Conservation (phyloP, 2,329 filamentous ascomycete genomes). For the Microdochium trichocladiopsis region DNA sequence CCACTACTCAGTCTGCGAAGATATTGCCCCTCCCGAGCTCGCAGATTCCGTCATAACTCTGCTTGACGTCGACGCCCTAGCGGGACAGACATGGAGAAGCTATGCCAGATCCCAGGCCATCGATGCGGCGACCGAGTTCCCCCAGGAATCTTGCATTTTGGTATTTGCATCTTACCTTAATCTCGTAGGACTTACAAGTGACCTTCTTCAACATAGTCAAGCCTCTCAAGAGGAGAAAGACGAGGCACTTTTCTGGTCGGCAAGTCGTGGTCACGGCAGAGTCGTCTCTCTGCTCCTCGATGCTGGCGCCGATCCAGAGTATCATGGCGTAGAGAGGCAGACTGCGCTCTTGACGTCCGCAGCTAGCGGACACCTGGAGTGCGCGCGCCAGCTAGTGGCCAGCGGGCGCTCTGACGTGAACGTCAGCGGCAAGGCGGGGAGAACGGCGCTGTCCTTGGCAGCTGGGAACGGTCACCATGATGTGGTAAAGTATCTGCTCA, state of each 20-base stretch:
- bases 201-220: slow-evolving; percentile 6
- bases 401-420: slow-evolving; percentile 15
- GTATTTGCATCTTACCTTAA: slow-evolving; percentile 24
- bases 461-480: slow-evolving; percentile 20
- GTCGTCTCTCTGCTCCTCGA: not conserved
- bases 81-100: not conserved
- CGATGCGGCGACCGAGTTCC: not conserved
- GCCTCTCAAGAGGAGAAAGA: slow-evolving; percentile 6
- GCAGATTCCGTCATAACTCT: not conserved
- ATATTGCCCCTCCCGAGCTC: not conserved
- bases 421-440: slow-evolving; percentile 10
- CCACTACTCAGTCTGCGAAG: not conserved
- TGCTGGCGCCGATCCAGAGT: not conserved
- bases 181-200: slow-evolving; percentile 11
- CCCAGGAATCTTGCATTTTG: slow-evolving; percentile 9
- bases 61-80: not conserved
- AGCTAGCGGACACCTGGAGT: slow-evolving; percentile 17
- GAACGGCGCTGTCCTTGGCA: slow-evolving; percentile 24
- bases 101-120: not conserved
- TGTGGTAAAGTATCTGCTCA: slow-evolving; percentile 17
- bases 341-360: slow-evolving; percentile 20
- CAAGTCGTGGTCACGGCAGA: slow-evolving; percentile 12
- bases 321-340: slow-evolving; percentile 7
- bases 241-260: slow-evolving; percentile 22
- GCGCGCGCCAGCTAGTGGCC: slow-evolving; percentile 15